Base-by-base conservation (phyloP, 139 green algal species). In the Chlamydomonas eustigma region DNA sequence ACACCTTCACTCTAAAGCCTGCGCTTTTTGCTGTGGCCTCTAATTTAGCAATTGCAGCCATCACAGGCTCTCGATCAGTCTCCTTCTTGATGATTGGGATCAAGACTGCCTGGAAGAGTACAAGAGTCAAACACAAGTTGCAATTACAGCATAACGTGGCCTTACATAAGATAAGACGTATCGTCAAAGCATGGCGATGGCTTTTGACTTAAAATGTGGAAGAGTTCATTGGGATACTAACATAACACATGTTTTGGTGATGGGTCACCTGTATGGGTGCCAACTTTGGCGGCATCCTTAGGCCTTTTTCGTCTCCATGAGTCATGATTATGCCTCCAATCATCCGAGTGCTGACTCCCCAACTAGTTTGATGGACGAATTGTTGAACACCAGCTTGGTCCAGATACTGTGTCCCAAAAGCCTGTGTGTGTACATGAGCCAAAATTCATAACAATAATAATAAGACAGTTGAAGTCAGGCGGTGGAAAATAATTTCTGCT, bases 271-370 rank as follows among this genome's bases (percentile, higher is more conserved):
- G 95, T 6, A 94, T 82, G 6, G 95, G 96, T 35, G 96, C 94
- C 5, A 99, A 67, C 25, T 79, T 77, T 0, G 96, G 95, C 34
- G 96, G 96, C 72, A 99, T 85, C 1, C 87, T 76, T 37, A 99
- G 86, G 2, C 96, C 96, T 50, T 87, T 86, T 83, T 99, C 94
- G 83, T 99, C 96, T 0, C 96, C 96, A 80, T 99, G 96, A 0
- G 89, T 91, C 96, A 99, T 99, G 88, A 99, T 98, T 80, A 99
- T 81, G 58, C 93, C 96, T 30, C 95, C 87, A 24, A 99, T 84
- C 77, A 99, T 83, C 69, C 96, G 91, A 6, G 96, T 99, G 86
- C 75, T 90, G 52, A 98, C 85, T 25, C 95, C 96, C 92, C 94
- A 99, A 75, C 85, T 94, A 70, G 77, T 94, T 87, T 99, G 96